phyloP scores from a whole-genome alignment of 306 rosid species.

The Potentilla sterilis region DNA sequence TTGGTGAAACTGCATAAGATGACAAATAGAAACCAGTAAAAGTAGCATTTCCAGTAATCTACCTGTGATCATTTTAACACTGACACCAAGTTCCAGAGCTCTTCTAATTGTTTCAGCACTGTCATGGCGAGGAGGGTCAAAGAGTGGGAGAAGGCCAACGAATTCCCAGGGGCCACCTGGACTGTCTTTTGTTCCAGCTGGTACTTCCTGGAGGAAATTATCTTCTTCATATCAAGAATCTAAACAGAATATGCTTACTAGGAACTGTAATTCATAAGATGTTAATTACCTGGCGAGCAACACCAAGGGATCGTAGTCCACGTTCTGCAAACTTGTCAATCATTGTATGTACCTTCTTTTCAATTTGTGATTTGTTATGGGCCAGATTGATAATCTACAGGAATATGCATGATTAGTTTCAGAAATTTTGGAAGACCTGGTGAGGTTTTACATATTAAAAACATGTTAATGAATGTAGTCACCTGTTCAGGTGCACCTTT shows the following conservation, averaged over 20 bases:
- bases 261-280: not conserved
- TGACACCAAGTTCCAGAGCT: constrained; percentile 74
- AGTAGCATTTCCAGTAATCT: not conserved
- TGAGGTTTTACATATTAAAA: not conserved
- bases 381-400: constrained; percentile 64
- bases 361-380: constrained; percentile 54
- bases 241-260: not conserved
- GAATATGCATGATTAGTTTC: not conserved
- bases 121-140: constrained; percentile 81
- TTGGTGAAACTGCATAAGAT: not conserved
- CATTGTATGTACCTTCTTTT: constrained; percentile 48
- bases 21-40: not conserved
- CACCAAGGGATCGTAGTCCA: constrained; percentile 64
- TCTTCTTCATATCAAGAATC: constrained; percentile 4
- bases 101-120: constrained; percentile 77
- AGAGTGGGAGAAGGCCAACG: constrained; percentile 72
- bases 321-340: constrained; percentile 76
- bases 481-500: constrained; percentile 91
- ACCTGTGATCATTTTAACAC: constrained; percentile 82
- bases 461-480: not conserved
- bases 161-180: constrained; percentile 80
- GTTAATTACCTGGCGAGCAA: constrained; percentile 52
- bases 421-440: not conserved
- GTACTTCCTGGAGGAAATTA: constrained; percentile 49
- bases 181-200: constrained; percentile 59